Base-by-base conservation (phyloP, 2,329 filamentous ascomycete species). In the Neocatenulostroma microsporum region DNA sequence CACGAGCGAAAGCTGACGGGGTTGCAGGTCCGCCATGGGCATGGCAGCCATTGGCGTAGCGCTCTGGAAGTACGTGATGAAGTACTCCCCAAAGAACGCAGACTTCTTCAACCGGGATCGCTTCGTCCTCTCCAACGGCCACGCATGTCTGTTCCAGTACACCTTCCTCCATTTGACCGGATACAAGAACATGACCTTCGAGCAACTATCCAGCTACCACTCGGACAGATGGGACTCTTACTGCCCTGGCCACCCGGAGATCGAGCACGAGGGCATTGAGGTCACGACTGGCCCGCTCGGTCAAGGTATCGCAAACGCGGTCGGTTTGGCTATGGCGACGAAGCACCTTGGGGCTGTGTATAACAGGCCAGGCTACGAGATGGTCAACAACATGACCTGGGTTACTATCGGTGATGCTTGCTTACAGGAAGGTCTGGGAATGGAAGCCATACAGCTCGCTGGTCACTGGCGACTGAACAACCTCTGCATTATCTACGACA, bases 11-110 rank as follows among this genome's bases (percentile, higher is more conserved):
- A n/a, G 18, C 41, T 51, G 24, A 51, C 30, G 8, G 14, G 1
- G 1, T 20, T 11, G 9, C 27, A 71, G 69, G 40, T 67, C 67
- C 37, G 72, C 71, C 13, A 76, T 78, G 54, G 73, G 74, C 24
- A 78, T 78, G 62, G 74, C 73, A 15, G 74, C 72, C 3, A 78
- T 80, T 37, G 76, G 76, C 8, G 62, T 79, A 15, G 70, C 74
- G 0, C 53, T 79, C 3, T 80, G 70, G 67, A 79, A 77, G 47
- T 77, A 80, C 50, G 63, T 64, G 4, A 80, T 80, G 76, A 63
- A 64, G 30, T 80, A 76, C 49, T 67, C 71, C 2, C 75, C 76
- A 0, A 57, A 60, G n/a, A 68, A 69, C 26, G 69, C 72, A 7
- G 50, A 64, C 27, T 80, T 62, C 54, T 78, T 79, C 62, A 76